Conservation (phyloP, 1,284 basidiomycete species). For the Puccinia novopanici region DNA sequence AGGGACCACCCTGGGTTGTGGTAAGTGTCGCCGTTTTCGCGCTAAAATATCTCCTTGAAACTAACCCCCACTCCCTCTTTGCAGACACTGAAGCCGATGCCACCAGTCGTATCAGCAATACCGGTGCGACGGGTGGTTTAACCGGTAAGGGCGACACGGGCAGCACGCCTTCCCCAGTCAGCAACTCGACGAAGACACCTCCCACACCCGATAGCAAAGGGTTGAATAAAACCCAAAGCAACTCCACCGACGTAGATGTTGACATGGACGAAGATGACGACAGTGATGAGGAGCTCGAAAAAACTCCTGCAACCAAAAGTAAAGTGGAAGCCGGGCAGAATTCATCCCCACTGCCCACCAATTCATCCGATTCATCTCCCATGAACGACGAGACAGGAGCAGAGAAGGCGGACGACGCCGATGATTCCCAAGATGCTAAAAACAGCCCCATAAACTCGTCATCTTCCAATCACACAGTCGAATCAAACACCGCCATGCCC, state of each 20-base stretch:
- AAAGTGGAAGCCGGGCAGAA: background rate
- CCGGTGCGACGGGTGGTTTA: constrained; percentile 44
- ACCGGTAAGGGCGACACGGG: background rate
- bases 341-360: background rate
- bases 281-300: background rate
- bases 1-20: constrained; percentile 33
- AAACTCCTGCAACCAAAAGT: background rate
- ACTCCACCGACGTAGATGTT: background rate
- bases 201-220: background rate
- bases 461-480: background rate
- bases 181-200: background rate
- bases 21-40: constrained; percentile 3
- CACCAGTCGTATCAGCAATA: constrained; percentile 20
- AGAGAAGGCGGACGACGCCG: background rate
- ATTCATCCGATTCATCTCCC: constrained; percentile 5
- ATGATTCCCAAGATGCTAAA: background rate
- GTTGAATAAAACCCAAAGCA: background rate
- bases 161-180: too few species aligned
- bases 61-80: background rate
- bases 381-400: background rate
- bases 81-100: constrained; percentile 44
- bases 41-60: background rate
- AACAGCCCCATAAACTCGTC: background rate
- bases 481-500: background rate
- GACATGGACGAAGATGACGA: constrained; percentile 1